Conservation (phyloP, 805 yeast species). For the Yamadazyma kitorensis region DNA sequence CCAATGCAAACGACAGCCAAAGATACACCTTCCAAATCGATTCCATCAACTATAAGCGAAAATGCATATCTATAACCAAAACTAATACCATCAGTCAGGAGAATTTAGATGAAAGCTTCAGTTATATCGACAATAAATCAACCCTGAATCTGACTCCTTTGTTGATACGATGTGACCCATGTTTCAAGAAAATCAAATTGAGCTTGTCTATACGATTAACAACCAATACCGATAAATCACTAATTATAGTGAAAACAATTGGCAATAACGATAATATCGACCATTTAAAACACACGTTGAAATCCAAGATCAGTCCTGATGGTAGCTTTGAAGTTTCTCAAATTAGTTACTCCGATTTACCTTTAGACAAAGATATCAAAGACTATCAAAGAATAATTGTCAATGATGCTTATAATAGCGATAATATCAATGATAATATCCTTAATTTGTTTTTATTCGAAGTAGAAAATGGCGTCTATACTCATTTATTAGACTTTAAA, state of each 20-base stretch:
- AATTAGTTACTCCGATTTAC: constrained; percentile 24
- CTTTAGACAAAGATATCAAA: constrained; percentile 16
- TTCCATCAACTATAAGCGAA: constrained; percentile 11
- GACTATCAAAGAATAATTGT: constrained; percentile 23
- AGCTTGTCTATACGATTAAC: constrained; percentile 22
- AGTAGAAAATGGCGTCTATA: constrained; percentile 11
- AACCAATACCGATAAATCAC: constrained; percentile 13
- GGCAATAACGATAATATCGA: constrained; percentile 14
- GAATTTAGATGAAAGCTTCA: constrained; percentile 15
- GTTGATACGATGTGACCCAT: constrained; percentile 25
- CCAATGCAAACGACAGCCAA: constrained; percentile 24
- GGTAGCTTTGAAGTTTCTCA: constrained; percentile 25
- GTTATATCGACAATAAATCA: constrained; percentile 25
- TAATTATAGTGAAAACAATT: constrained; percentile 32
- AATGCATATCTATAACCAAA: constrained; percentile 20
- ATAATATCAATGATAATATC: constrained; percentile 13
- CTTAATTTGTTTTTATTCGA: constrained; percentile 28
- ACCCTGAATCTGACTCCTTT: constrained; percentile 22
- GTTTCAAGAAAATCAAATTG: constrained; percentile 24
- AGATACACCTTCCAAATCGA: constrained; percentile 20
- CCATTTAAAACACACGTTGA: constrained; percentile 11
- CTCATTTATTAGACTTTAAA: constrained; percentile 21
- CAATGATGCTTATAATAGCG: constrained; percentile 23
- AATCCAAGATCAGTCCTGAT: neutral
- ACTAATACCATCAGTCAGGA: constrained; percentile 15